A percentile compares a stretch with the other conserved stretches of the same genome.
phyloP scores from a whole-genome alignment of 179 eudicot genomes.

The Nepenthes alata region DNA sequence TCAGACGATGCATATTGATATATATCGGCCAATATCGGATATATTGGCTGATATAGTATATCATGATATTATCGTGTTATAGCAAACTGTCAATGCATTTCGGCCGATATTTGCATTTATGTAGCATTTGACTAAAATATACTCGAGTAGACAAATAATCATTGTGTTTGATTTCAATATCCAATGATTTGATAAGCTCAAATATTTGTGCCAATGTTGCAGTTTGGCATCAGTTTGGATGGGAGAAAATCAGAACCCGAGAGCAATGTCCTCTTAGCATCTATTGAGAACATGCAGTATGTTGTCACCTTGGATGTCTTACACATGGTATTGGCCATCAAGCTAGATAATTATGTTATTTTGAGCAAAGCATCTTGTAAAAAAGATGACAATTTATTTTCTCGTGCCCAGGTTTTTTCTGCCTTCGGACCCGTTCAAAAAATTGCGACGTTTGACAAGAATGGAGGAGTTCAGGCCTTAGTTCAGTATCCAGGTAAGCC shows the following conservation, averaged over 20 bases:
- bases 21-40: no score
- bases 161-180: background rate
- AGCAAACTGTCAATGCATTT: no score
- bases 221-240: constrained; percentile 64
- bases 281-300: constrained; percentile 94
- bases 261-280: constrained; percentile 93
- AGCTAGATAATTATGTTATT: background rate
- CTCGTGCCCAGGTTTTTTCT: constrained; percentile 60
- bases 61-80: no score
- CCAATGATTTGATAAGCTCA: background rate
- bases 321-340: constrained; percentile 53
- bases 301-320: constrained; percentile 84
- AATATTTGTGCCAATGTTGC: constrained; percentile 14
- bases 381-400: no score
- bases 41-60: no score
- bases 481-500: constrained; percentile 79
- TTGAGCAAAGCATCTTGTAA: background rate
- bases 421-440: constrained; percentile 89
- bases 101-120: no score
- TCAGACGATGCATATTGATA: no score
- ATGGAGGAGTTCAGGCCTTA: constrained; percentile 93
- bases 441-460: constrained; percentile 98
- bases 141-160: no score
- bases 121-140: no score
- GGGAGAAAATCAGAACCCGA: constrained; percentile 83